Evolutionary conservation across 345 rosid genomes (phyloP), one percentile per base, ranked within the genome.

Genomic region (Salix dunnii): DNA sequence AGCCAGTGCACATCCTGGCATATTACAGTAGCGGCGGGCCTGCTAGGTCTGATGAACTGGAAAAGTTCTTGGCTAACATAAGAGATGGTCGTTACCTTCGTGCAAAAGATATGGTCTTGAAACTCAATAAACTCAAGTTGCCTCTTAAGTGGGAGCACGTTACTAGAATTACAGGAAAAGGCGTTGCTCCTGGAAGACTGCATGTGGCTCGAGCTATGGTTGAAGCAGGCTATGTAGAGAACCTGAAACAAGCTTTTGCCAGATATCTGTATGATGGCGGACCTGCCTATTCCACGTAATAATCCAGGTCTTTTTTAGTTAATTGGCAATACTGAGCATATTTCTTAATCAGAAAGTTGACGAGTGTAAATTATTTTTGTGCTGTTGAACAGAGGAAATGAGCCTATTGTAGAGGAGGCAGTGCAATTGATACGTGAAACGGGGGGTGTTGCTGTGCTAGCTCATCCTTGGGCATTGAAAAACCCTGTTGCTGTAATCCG

Each of bases 381-480:
- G 36, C 76, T 67, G 42, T 67, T 67, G 66, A 55, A 58, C 87
- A 96, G 97, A 82, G 99, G 99, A 76, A 91, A 83, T 11, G 99
- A 96, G 84, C 98, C 98, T 85, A 83, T 70, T 58, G 85, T 89
- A 7, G 97, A 92, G 88, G 96, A 88, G 81, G 90, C 96, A 18
- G 90, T 96, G 74, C 84, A 78, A 82, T 78, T 96, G 46, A 88
- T 96, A 72, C 68, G 80, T 83, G 84, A 85, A 84, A 92, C 98
- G 0, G 99, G 99, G 60, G 99, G 98, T 65, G 79, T 96, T 77
- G 87, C 98, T n/a, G 97, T 96, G 60, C 89, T 96, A 35, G 99
- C 98, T 82, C 99, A 96, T 88, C 99, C 99, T 17, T 96, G 99
- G 99, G 92, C 92, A 35, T 81, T 96, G 83, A 92, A 92, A 81